Evolutionary conservation across 371 early-diverging fungal genomes (phyloP).

Genomic region (Actinomucor elegans): DNA sequence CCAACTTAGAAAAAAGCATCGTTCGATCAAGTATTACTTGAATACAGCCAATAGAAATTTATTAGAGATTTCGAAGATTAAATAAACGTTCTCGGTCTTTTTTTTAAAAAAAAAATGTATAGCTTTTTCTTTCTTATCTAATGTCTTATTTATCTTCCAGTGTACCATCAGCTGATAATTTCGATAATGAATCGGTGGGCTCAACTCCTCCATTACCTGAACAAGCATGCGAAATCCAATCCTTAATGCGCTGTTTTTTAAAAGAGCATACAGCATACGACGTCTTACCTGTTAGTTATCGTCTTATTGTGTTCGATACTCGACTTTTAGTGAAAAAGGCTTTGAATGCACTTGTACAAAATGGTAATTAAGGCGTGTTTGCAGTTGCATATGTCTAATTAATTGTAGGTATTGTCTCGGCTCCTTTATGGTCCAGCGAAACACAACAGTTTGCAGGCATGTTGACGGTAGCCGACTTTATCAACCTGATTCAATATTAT

Average conservation of each 20-base stretch:
- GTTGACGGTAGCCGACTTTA: slow-evolving; percentile 92
- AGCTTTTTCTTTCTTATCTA: neutral
- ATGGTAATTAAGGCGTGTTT: slow-evolving; percentile 64
- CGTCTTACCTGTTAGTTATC: slow-evolving; percentile 86
- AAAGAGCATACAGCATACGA: slow-evolving; percentile 86
- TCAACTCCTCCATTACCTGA: slow-evolving; percentile 9
- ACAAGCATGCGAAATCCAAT: slow-evolving; percentile 40
- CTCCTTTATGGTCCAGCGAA: slow-evolving; percentile 88
- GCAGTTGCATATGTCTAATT: neutral
- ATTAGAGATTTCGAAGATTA: too few relatives aligned
- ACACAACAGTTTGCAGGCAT: slow-evolving; percentile 85
- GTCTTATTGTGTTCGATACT: slow-evolving; percentile 90
- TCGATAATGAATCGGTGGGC: slow-evolving; percentile 10
- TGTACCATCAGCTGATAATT: slow-evolving; percentile 7
- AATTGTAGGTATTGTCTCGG: slow-evolving; percentile 83
- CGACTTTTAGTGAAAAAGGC: slow-evolving; percentile 90
- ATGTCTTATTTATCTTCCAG: slow-evolving; percentile 16
- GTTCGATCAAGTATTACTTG: too few relatives aligned
- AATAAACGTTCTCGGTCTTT: too few relatives aligned
- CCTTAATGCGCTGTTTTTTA: slow-evolving; percentile 62
- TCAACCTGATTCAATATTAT: slow-evolving; percentile 90
- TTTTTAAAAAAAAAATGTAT: neutral
- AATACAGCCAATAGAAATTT: too few relatives aligned
- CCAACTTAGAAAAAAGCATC: too few relatives aligned
- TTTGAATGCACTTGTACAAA: slow-evolving; percentile 87